Conservation (phyloP, 805 yeast species). For the Candida coleopterorum region DNA sequence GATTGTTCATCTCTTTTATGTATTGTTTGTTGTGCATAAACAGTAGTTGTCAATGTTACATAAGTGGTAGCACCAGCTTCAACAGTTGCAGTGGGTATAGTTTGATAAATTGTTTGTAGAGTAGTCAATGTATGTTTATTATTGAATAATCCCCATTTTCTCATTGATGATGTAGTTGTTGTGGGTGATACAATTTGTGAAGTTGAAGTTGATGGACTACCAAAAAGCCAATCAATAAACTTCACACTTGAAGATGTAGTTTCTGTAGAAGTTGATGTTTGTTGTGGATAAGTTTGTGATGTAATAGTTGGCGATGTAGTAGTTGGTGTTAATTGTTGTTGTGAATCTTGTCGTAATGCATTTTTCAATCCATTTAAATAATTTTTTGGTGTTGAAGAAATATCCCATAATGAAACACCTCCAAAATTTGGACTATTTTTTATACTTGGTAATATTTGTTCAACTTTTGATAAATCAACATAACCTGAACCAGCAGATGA, state of each 20-base stretch:
- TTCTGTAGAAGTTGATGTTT: neutral
- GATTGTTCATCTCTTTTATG: slow-evolving; percentile 3
- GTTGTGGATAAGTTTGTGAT: neutral
- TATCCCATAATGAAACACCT: slow-evolving; percentile 36
- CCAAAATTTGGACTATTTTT: slow-evolving; percentile 25
- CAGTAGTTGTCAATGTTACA: slow-evolving; percentile 5
- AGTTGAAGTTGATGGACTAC: neutral
- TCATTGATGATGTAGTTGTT: neutral
- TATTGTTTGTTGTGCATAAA: neutral
- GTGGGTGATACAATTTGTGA: neutral
- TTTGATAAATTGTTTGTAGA: neutral
- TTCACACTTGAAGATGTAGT: neutral
- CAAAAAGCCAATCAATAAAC: neutral
- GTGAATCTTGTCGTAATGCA: slow-evolving; percentile 1
- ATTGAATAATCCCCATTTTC: slow-evolving; percentile 2
- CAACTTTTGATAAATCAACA: slow-evolving; percentile 20
- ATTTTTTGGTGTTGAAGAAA: slow-evolving; percentile 19
- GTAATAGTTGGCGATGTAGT: neutral
- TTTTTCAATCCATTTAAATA: slow-evolving; percentile 1
- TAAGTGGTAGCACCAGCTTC: slow-evolving; percentile 1
- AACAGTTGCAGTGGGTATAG: neutral
- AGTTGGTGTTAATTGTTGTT: neutral
- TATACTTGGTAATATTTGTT: slow-evolving; percentile 13
- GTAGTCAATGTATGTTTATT: neutral
- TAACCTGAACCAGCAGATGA: slow-evolving; percentile 54